Conservation (phyloP, 306 rosid species). For the Ammopiptanthus mongolicus region DNA sequence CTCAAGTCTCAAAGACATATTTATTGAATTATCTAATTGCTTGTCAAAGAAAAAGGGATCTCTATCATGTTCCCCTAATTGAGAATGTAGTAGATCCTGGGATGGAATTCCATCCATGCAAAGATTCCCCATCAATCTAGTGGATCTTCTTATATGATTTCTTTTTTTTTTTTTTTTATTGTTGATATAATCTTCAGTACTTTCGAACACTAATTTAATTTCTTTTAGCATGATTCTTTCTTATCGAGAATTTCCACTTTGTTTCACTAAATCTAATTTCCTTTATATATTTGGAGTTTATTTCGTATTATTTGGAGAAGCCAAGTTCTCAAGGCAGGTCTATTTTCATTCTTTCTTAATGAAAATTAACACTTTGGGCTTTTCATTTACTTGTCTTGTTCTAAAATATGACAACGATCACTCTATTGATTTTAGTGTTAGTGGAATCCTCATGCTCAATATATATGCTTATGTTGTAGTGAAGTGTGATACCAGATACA, state of each 20-base stretch:
- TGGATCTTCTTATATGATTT: neutral
- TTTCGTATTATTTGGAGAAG: neutral
- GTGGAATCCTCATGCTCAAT: neutral
- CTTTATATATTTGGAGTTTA: neutral
- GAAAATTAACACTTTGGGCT: too few species aligned
- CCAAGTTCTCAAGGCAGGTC: too few species aligned
- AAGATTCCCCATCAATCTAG: neutral
- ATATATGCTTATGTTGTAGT: neutral
- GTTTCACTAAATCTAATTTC: neutral
- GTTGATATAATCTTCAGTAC: neutral
- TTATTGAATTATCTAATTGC: neutral
- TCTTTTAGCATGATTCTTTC: neutral
- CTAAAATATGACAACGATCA: neutral
- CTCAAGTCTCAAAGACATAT: too few species aligned
- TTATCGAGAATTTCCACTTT: neutral
- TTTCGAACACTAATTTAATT: neutral
- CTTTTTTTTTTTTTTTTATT: too few species aligned
- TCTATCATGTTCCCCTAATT: neutral
- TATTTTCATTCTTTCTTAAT: too few species aligned
- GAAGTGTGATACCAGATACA: neutral
- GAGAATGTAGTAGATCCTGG: slow-evolving; percentile 14
- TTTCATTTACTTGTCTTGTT: neutral
- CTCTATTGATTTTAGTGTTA: neutral
- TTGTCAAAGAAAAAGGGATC: neutral
- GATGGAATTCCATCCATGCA: slow-evolving; percentile 24